Percentiles rank a stretch among this genome's conserved stretches.
Evolutionary conservation across 345 rosid species (phyloP).

Genomic region (Trapa bicornis): DNA sequence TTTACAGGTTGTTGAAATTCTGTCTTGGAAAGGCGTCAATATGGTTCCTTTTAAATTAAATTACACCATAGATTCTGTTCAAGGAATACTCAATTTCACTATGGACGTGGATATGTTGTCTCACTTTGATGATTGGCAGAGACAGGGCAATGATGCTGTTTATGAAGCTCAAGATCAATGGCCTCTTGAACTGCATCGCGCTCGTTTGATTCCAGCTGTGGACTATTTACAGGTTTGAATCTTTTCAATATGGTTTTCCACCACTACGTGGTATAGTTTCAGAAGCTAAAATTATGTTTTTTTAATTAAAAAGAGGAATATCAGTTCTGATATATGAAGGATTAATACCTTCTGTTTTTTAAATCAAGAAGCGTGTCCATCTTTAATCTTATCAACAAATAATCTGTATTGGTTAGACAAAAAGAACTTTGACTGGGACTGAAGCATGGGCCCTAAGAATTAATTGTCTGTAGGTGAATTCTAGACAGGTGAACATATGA

Average conservation of each 20-base stretch:
- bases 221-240: conserved; percentile 59
- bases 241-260: background rate
- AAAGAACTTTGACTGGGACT: background rate
- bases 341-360: background rate
- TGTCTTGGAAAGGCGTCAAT: conserved; percentile 56
- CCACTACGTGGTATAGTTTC: background rate
- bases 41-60: conserved; percentile 69
- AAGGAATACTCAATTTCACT: conserved; percentile 71
- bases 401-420: background rate
- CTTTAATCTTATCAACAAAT: background rate
- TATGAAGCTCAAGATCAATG: conserved; percentile 93
- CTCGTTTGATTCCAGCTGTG: conserved; percentile 56
- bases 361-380: background rate
- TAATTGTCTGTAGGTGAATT: background rate
- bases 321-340: background rate
- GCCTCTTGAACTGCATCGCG: conserved; percentile 63
- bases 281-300: background rate
- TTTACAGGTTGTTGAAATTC: conserved; percentile 54
- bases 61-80: conserved; percentile 66
- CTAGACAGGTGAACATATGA: background rate
- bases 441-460: background rate
- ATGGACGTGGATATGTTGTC: conserved; percentile 80
- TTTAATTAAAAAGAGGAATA: background rate
- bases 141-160: conserved; percentile 41
- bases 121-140: conserved; percentile 89